A percentile compares a stretch with the other conserved stretches of the same genome.
These are phyloP conservation scores for Ophiobolus disseminans DNA, from an alignment of 2,329 filamentous ascomycete genomes.

Conservation along the genomic window DNA sequence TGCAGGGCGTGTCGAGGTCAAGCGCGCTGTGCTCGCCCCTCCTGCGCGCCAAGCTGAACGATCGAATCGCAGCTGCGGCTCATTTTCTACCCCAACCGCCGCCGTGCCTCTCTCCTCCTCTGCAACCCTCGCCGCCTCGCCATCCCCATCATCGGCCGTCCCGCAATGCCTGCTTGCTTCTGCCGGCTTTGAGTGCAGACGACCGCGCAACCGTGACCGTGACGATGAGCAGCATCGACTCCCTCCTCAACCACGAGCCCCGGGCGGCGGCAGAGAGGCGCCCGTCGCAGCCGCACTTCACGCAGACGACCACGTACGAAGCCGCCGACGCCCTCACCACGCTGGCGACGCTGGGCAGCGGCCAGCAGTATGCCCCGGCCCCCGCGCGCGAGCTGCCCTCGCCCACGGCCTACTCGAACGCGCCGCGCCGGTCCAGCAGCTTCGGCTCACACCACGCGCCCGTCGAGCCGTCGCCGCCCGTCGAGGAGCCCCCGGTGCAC, in stretches of 20 bases:
- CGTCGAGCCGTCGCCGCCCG: conserved; percentile 50
- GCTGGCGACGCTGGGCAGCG: conserved; percentile 42
- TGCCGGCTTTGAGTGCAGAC: conserved; percentile 7
- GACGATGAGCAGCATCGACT: conserved; percentile 46
- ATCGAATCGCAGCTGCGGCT: conserved; percentile 19
- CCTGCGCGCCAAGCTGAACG: conserved; percentile 11
- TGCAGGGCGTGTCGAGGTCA: background rate
- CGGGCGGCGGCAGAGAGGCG: conserved; percentile 17
- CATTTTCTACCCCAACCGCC: conserved; percentile 20
- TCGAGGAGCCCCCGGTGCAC: conserved; percentile 40
- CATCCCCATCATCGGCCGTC: background rate
- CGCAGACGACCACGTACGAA: conserved; percentile 41
- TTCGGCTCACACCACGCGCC: conserved; percentile 43
- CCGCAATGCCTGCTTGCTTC: conserved; percentile 12
- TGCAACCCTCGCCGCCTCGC: background rate
- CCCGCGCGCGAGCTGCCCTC: conserved; percentile 40
- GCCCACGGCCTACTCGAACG: conserved; percentile 35
- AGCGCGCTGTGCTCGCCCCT: conserved; percentile 2
- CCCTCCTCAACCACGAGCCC: conserved; percentile 45
- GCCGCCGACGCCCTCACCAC: conserved; percentile 51
- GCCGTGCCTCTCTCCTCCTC: conserved; percentile 3
- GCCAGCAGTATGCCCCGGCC: conserved; percentile 37
- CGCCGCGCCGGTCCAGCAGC: conserved; percentile 45
- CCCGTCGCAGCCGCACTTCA: conserved; percentile 12
- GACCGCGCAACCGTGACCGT: conserved; percentile 3